Evolutionary conservation across 2,329 filamentous ascomycete species (phyloP), one percentile per base, ranked within the genome.

Genomic region (Fusarium pilosicola): DNA sequence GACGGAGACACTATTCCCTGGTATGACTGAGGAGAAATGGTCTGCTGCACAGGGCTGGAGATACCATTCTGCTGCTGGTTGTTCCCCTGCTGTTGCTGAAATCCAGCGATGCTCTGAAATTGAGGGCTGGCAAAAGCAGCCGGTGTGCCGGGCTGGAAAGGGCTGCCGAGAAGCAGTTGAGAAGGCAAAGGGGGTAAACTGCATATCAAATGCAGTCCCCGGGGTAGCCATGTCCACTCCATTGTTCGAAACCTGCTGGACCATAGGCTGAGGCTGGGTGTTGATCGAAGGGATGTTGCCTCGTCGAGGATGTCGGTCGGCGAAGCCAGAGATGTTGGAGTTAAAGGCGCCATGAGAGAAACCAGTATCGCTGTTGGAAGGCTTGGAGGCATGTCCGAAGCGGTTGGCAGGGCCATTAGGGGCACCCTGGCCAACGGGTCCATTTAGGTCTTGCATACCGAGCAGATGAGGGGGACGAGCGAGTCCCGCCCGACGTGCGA

Each of bases 141-240:
- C 8, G 96, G 96, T 10, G 94, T 97, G 46, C 95, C 96, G 20
- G 96, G 95, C 84, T 98, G 96, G 85, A 98, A 98, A 24, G 96
- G 96, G 83, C 95, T 98, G 54, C 96, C 96, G 57, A 98, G 92
- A 32, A 99, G 90, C 77, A 99, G 88, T 84, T 98, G 94, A 39
- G 96, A 98, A 41, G 96, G 96, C 42, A 99, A 90, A 75, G 74
- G 96, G 96, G 17, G 96, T 98, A 84, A 98, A 98, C 85, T 98
- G 96, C 96, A 98, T 98, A 80, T 98, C 96, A 80, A 95, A 97
- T 48, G 90, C 94, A 59, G 94, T 96, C 48, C 93, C 95, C 22
- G 96, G 95, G 30, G 93, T 96, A 75, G 93, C 88, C 90, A 97
- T 90, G 74, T 97, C 95, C 78, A 88, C 89, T 68, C 85, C 86